A percentile compares a stretch with the other conserved stretches of the same genome.
Evolutionary conservation across 805 yeast genomes (phyloP).

Genomic region (Cyberlindnera euphorbiae): DNA sequence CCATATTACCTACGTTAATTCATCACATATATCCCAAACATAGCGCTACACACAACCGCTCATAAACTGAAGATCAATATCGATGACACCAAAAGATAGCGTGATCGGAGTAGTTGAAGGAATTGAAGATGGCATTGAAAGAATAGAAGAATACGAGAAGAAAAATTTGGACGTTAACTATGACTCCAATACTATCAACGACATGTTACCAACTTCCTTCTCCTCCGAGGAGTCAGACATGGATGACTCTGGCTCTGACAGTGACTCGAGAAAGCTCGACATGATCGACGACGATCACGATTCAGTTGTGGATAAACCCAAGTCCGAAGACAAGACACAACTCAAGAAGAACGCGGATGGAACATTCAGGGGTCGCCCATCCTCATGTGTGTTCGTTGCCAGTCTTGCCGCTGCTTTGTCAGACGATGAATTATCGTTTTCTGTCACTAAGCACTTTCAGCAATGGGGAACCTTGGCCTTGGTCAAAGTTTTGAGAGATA

Average conservation of each 20-base stretch:
- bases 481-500: conserved; percentile 81
- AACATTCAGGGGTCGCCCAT: conserved; percentile 56
- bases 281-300: conserved; percentile 11
- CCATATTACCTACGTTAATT: too few species aligned
- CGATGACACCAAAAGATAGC: conserved; percentile 14
- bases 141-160: conserved; percentile 11
- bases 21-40: too few species aligned
- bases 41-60: too few species aligned
- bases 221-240: conserved; percentile 23
- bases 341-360: conserved; percentile 5
- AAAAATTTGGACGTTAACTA: conserved; percentile 5
- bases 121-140: conserved; percentile 7
- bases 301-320: conserved; percentile 8
- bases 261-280: conserved; percentile 17
- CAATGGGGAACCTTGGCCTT: conserved; percentile 64
- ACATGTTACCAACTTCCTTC: conserved; percentile 18
- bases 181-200: conserved; percentile 15
- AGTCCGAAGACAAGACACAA: not conserved
- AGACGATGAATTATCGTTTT: conserved; percentile 67
- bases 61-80: too few species aligned
- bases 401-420: conserved; percentile 57
- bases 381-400: conserved; percentile 89
- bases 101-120: conserved; percentile 15
- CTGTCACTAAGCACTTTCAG: conserved; percentile 67
- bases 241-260: conserved; percentile 21